Evolutionary conservation across 179 eudicot species (phyloP), one percentile per base, ranked within the genome.

Genomic region (Nepenthes alata): DNA sequence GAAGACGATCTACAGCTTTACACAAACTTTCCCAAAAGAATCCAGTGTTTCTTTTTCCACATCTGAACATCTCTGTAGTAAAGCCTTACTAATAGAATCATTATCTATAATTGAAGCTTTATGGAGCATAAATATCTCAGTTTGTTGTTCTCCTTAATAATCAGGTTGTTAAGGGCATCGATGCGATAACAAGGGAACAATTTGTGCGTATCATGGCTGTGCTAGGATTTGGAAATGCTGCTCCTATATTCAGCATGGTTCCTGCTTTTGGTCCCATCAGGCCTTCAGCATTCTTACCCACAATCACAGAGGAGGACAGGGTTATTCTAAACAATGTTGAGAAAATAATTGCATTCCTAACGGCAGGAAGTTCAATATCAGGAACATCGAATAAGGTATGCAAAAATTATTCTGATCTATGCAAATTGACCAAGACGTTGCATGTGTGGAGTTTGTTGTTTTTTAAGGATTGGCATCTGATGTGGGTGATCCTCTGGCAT

Each of bases 81-180:
- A 41, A 41, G 45, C 45, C 8, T 4, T 7, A 41, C 45, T 4
- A 41, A 41, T 4, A 41, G 45, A 41, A 41, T 4, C 4, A 50
- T 7, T 50, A 3, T 11, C 53, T 11, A 25, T 13, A 4, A 11
- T 50, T 7, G 4, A 2, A 50, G 53, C n/a, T 50, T 50, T 11
- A 50, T 8, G 5, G 53, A 13, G 4, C 4, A 50, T 50, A 50
- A 6, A 11, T 11, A 3, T 50, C 15, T 11, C 4, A 11, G 2
- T 50, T 8, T 8, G 11, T 8, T 11, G 10, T 36, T 61, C 61
- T 55, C 57, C 51, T 25, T 68, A 60, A 54, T 62, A 57, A 63
- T 25, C 82, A 93, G 98, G 76, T 93, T 70, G 98, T 93, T 71
- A 93, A 93, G 75, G 96, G 95, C 65, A 89, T 93, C 62, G 98